These are phyloP conservation scores for Chalciporus sphaerocephalus DNA, from an alignment of 768 basidiomycete genomes.

Conservation along the genomic window DNA sequence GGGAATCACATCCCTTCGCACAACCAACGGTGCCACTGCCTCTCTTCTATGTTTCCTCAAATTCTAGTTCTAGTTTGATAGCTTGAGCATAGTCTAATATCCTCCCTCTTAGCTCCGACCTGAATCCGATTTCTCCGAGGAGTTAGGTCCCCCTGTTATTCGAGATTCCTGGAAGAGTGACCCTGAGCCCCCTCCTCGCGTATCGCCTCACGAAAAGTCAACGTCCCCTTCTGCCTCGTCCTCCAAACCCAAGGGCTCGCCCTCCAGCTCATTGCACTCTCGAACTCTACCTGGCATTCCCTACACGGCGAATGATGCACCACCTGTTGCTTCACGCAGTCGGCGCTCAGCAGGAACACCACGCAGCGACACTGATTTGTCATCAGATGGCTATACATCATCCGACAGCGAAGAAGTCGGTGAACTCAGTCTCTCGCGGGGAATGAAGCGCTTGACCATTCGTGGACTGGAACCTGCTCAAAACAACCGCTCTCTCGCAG, in stretches of 20 bases:
- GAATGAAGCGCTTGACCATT: conserved; percentile 35
- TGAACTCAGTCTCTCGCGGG: conserved; percentile 38
- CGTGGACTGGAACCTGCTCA: conserved; percentile 37
- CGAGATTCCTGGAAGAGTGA: conserved; percentile 61
- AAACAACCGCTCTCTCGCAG: conserved; percentile 27
- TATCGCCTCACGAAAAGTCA: conserved; percentile 22
- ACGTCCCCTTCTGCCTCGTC: conserved; percentile 17
- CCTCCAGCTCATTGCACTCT: conserved; percentile 9
- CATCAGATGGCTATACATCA: conserved; percentile 25
- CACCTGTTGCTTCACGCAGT: conserved; percentile 5
- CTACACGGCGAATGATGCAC: conserved; percentile 3
- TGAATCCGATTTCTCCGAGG: conserved; percentile 53
- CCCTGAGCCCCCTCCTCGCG: conserved; percentile 11
- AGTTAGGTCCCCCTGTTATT: conserved; percentile 58
- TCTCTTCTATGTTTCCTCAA: neutral
- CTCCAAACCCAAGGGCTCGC: conserved; percentile 12
- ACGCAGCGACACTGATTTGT: conserved; percentile 27
- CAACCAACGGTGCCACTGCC: neutral
- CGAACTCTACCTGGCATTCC: conserved; percentile 8
- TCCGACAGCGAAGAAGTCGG: conserved; percentile 37
- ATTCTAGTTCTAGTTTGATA: neutral
- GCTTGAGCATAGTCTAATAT: conserved; percentile 7
- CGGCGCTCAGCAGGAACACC: conserved; percentile 20
- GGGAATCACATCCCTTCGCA: neutral
- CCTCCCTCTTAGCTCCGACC: conserved; percentile 50